Base-by-base conservation (phyloP, 2,329 filamentous ascomycete species). In the Didymella pomorum region DNA sequence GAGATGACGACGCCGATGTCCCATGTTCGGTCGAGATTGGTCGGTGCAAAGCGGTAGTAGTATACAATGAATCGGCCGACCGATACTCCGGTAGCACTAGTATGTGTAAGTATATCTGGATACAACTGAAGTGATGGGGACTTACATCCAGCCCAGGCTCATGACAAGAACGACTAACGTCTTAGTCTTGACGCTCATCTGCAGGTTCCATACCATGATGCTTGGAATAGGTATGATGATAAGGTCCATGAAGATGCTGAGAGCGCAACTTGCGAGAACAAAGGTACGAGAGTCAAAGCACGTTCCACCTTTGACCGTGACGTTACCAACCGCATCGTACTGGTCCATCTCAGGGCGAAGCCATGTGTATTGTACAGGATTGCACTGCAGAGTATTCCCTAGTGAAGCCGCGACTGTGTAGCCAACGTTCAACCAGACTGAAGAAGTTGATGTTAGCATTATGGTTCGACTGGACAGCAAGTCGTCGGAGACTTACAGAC, bases 161-260 rank as follows among this genome's bases (percentile, higher is more conserved):
- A 76, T 74, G 16, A 76, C 69, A 16, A 68, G 37, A 0, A 73
- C 71, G 2, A 75, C 71, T 0, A 72, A 65, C 2, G 68, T 61
- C 58, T 75, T 75, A 1, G 78, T 79, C 11, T 74, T 73, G 25
- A 65, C 53, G 1, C 73, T 73, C 75, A 82, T 78, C 50, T 79
- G 74, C 18, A 81, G 67, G 12, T 74, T 72, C 79, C 79, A 81
- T 1, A 81, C 74, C 65, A 79, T 76, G 6, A 78, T 73, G 31
- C 79, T 72, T 2, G 80, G 80, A 26, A 78, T 76, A 2, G 74
- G 69, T 10, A 81, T 74, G 35, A 75, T 71, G 20, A 81, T 67
- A 21, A 81, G 69, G 47, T 77, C 73, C 56, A 77, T 76, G 35
- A 78, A 68, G 49, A 78, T 76, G 47, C 71, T 73, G 2, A 78